Evolutionary conservation across 2,329 filamentous ascomycete genomes (phyloP), one percentile per base, ranked within the genome.

Genomic region (Rugonectria rugulosa): DNA sequence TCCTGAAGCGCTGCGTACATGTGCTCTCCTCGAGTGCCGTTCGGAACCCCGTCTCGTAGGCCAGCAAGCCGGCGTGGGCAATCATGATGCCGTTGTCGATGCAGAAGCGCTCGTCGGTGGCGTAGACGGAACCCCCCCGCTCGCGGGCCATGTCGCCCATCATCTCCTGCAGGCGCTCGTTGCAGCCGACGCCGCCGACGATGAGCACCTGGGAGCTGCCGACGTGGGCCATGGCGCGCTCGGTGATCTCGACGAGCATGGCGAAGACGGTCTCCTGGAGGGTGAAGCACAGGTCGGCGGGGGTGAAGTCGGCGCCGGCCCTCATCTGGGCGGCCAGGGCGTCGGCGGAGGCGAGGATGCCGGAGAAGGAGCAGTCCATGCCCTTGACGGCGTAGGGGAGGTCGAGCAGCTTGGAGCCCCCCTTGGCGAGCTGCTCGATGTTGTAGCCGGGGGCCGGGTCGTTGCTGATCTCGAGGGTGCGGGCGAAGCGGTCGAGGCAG

Each of bases 81-180:
- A 99, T 65, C 95, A 99, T 99, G 71, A 99, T 98, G 43, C 95
- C 95, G 68, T 99, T 99, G 75, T 99, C 95, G 66, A 99, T 99
- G 73, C 95, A 99, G 73, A 97, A 99, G 40, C 95, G 83, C 79
- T 99, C 95, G 72, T 99, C 95, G 0, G 94, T 98, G 20, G 95
- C 93, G 76, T 90, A 97, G 4, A 98, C 91, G 68, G 87, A 93
- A 4, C 95, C 95, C 48, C 92, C 91, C 31, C 95, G 81, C 73
- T 97, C 93, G 38, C 80, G 81, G 14, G 93, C 94, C 95, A 99
- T 99, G 41, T 89, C 81, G 14, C 91, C 93, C 95, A 99, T 99
- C 95, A 99, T 99, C 68, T 96, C 87, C 78, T 99, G 95, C 64
- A 99, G 73, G 4, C 95, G 84, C 77, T 96, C 89, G 72, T 99